Evolutionary conservation across 306 rosid genomes (phyloP), one percentile per base, ranked within the genome.

Genomic region (Corylus avellana): DNA sequence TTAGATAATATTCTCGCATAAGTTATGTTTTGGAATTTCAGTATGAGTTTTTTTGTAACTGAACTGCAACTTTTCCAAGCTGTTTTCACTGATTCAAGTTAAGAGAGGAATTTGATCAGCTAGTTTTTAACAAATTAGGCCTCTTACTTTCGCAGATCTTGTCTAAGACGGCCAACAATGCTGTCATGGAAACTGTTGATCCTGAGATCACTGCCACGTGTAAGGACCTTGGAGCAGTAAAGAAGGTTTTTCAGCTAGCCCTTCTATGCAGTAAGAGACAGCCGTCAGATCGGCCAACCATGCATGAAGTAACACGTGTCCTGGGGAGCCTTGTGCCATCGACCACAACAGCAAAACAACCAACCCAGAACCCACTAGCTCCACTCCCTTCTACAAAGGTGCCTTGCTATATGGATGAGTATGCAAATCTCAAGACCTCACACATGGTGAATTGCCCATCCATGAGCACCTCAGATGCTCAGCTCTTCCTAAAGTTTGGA

Each of bases 181-280:
- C 96, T 16, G 99, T 93, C 2, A 93, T 95, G 99, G 99, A 95
- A 86, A 90, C 99, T 0, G 92, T 88, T 17, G 97, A 95, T 85
- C 91, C 91, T 0, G 99, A 91, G 59, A 79, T 95, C 42, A 89
- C 90, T 25, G 93, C 91, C 37, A 90, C 99, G 20, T 95, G 97
- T 80, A 88, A 82, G 70, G 97, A 94, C 78, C 83, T 90, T 0
- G 97, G 97, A 78, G 96, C 91, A 3, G 93, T 92, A 5, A 94
- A 90, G 84, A 94, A 92, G 84, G 85, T 89, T 8, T 94, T 81
- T 83, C 98, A 94, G 77, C 94, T 94, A 4, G 97, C 97, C n/a
- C 93, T 94, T 50, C 70, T 94, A 47, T 92, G 97, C 87, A 76
- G 94, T 73, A 94, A 94, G 90, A 81, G 91, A 77, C 97, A 94